phyloP scores from a whole-genome alignment of 2,329 filamentous ascomycete genomes.

The Fusarium graminum region DNA sequence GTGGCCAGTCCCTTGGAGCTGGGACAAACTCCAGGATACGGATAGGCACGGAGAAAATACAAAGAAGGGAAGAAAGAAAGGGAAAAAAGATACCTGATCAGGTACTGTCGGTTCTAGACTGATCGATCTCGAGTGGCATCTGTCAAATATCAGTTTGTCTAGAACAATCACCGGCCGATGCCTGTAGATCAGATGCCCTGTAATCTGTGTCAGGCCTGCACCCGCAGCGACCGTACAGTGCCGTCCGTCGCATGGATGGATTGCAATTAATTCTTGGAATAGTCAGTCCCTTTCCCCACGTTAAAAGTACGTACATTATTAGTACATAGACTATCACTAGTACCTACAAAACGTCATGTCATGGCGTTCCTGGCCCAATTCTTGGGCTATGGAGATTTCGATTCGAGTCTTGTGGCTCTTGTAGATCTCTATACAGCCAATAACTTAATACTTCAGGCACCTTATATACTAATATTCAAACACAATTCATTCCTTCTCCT shows the following conservation, averaged over 20 bases:
- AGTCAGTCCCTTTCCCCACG: neutral
- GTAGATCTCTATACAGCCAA: slow-evolving; percentile 4
- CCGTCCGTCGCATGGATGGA: neutral
- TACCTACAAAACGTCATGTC: slow-evolving; percentile 1
- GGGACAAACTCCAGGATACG: neutral
- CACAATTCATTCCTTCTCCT: slow-evolving; percentile 17
- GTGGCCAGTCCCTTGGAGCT: neutral
- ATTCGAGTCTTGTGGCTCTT: neutral
- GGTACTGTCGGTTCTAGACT: slow-evolving; percentile 18
- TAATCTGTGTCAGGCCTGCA: slow-evolving; percentile 1
- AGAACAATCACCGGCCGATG: slow-evolving; percentile 2
- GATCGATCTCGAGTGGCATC: slow-evolving; percentile 10
- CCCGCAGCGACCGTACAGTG: neutral
- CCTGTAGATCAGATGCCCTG: slow-evolving; percentile 5
- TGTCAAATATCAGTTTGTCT: slow-evolving; percentile 20
- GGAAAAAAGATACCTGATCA: slow-evolving; percentile 17
- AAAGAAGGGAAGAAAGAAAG: no score
- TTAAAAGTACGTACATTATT: neutral
- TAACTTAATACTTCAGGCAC: neutral
- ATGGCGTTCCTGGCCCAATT: slow-evolving; percentile 11
- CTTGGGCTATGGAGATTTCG: slow-evolving; percentile 4
- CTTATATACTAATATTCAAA: slow-evolving; percentile 3
- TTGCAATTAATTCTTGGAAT: neutral
- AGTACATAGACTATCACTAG: no score
- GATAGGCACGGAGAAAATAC: neutral